Evolutionary conservation across 139 green algal genomes (phyloP).

Genomic region (Asterochloris sp.): DNA sequence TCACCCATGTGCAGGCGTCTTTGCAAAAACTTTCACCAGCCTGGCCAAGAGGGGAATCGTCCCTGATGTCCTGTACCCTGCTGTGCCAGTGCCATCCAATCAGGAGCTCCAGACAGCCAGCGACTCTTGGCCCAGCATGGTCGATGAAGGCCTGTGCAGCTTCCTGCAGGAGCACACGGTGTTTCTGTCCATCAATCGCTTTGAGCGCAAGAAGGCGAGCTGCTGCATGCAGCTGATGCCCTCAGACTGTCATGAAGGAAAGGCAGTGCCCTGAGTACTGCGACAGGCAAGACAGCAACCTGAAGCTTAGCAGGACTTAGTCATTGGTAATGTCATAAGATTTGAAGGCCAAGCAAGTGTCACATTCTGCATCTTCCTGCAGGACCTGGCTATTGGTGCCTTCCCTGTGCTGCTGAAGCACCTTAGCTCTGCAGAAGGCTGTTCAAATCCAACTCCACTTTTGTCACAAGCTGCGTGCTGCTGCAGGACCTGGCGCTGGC

Average conservation of each 20-base stretch:
- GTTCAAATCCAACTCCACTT: neutral
- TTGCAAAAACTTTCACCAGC: slow-evolving; percentile 75
- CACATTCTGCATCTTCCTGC: neutral
- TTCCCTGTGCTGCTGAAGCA: no score
- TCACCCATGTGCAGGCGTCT: slow-evolving; percentile 47
- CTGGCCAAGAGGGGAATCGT: slow-evolving; percentile 37
- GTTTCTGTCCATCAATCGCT: slow-evolving; percentile 97
- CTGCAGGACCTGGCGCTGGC: slow-evolving; percentile 75
- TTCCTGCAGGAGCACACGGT: slow-evolving; percentile 46
- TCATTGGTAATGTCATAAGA: neutral
- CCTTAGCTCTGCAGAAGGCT: neutral
- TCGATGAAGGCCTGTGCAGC: slow-evolving; percentile 29
- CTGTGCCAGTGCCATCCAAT: slow-evolving; percentile 60
- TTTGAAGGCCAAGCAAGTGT: neutral
- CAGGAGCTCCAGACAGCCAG: slow-evolving; percentile 37
- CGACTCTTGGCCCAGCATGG: slow-evolving; percentile 24
- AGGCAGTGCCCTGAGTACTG: no score
- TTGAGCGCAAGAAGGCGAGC: slow-evolving; percentile 93
- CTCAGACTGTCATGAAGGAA: neutral
- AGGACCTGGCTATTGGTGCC: neutral
- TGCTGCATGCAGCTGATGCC: no score
- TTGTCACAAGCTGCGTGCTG: no score
- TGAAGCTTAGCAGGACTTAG: neutral
- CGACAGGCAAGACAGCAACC: no score
- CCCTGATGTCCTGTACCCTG: slow-evolving; percentile 85